A percentile compares a stretch with the other conserved stretches of the same genome.
phyloP scores from a whole-genome alignment of 768 basidiomycete genomes.

The Tulasnella sp. region DNA sequence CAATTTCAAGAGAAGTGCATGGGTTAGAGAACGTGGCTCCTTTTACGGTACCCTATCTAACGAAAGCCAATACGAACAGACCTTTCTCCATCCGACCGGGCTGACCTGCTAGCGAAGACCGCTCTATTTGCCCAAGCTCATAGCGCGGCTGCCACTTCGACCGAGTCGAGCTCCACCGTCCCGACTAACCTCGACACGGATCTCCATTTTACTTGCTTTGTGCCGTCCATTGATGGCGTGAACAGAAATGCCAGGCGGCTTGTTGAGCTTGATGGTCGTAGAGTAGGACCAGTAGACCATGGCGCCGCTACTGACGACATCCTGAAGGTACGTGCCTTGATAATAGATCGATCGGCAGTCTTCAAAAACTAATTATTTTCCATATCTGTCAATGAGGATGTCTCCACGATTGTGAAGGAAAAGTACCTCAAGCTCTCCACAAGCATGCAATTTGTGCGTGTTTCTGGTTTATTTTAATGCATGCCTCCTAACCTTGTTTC shows the following conservation, averaged over 20 bases:
- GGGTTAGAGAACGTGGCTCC: slow-evolving; percentile 36
- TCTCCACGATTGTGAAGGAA: slow-evolving; percentile 48
- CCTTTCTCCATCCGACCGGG: slow-evolving; percentile 61
- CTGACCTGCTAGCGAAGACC: slow-evolving; percentile 61
- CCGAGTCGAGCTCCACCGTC: slow-evolving; percentile 46
- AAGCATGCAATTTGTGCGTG: slow-evolving; percentile 40
- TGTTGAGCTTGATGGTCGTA: slow-evolving; percentile 74
- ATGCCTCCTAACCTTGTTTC: background rate
- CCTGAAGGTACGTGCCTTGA: slow-evolving; percentile 37
- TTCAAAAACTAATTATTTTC: too few relatives aligned
- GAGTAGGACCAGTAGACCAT: slow-evolving; percentile 70
- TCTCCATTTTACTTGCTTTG: slow-evolving; percentile 82
- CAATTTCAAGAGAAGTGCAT: slow-evolving; percentile 54
- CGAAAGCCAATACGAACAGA: slow-evolving; percentile 30
- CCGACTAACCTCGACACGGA: slow-evolving; percentile 57
- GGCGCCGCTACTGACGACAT: slow-evolving; percentile 52
- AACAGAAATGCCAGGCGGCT: slow-evolving; percentile 33
- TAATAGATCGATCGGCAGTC: too few relatives aligned
- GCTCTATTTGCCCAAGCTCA: slow-evolving; percentile 72
- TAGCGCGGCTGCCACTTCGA: slow-evolving; percentile 49
- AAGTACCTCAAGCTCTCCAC: slow-evolving; percentile 43
- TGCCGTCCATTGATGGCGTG: slow-evolving; percentile 41
- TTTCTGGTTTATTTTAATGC: background rate
- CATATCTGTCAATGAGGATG: too few relatives aligned
- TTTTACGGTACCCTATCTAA: background rate